These are phyloP conservation scores for Lagerstroemia speciosa DNA, from an alignment of 345 rosid genomes.

Conservation along the genomic window DNA sequence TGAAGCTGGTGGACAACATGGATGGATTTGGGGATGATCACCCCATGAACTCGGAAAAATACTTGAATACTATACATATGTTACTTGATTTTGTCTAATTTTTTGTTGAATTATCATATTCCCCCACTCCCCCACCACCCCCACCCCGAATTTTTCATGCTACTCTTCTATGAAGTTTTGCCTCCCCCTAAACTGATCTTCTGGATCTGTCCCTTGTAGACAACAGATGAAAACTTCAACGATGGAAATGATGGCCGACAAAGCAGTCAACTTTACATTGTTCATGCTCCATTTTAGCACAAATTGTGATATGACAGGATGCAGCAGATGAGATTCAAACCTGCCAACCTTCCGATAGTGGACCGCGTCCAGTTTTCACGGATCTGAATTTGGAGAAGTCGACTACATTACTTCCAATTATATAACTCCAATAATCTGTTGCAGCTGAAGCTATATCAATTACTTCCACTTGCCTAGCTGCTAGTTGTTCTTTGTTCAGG, in stretches of 20 bases:
- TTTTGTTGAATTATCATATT: too few relatives aligned
- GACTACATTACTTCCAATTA: constrained; percentile 28
- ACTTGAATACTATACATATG: too few relatives aligned
- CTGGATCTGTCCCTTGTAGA: too few relatives aligned
- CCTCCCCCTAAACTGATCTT: too few relatives aligned
- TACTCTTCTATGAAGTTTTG: too few relatives aligned
- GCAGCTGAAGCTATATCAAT: constrained; percentile 54
- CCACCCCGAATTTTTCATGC: too few relatives aligned
- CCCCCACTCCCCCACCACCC: too few relatives aligned
- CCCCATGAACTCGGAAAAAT: too few relatives aligned
- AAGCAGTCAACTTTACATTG: not conserved
- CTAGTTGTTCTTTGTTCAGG: constrained; percentile 41
- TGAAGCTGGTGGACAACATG: not conserved
- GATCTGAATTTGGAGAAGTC: constrained; percentile 56
- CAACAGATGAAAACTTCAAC: not conserved
- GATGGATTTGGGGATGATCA: too few relatives aligned
- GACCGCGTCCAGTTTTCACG: constrained; percentile 49
- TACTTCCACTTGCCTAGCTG: constrained; percentile 43
- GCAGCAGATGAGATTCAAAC: constrained; percentile 18
- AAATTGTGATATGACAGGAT: not conserved
- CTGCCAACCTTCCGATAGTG: constrained; percentile 63
- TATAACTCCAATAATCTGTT: constrained; percentile 58
- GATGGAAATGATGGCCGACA: not conserved
- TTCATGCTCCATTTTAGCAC: not conserved
- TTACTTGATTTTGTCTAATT: too few relatives aligned